Conservation (phyloP, 352 stramenopile genomes). For the Phytophthora tubulina region DNA sequence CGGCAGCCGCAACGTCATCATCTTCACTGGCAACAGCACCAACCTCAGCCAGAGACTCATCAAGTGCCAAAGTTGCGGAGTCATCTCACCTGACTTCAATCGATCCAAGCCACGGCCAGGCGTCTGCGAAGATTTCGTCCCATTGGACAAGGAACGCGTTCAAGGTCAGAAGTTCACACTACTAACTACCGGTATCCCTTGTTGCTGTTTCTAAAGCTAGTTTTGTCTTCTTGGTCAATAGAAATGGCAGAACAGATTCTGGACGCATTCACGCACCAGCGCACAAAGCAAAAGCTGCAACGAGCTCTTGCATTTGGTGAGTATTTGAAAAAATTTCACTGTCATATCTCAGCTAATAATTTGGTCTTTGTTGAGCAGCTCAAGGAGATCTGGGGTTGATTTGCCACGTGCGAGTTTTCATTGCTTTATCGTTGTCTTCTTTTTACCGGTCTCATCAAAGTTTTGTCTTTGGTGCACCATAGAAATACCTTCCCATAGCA, state of each 20-base stretch:
- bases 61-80: slow-evolving; percentile 59
- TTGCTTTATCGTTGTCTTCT: not conserved
- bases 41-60: slow-evolving; percentile 32
- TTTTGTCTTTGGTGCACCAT: slow-evolving; percentile 5
- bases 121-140: slow-evolving; percentile 34
- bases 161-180: slow-evolving; percentile 28
- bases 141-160: slow-evolving; percentile 41
- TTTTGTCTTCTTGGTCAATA: slow-evolving; percentile 14
- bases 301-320: slow-evolving; percentile 48
- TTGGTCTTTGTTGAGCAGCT: slow-evolving; percentile 27
- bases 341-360: not conserved
- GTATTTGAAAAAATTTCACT: not conserved
- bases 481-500: slow-evolving; percentile 63
- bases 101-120: slow-evolving; percentile 35
- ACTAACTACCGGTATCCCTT: not conserved
- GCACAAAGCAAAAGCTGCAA: slow-evolving; percentile 50
- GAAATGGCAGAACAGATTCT: slow-evolving; percentile 63
- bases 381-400: slow-evolving; percentile 58
- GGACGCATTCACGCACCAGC: slow-evolving; percentile 54
- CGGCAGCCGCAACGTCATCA: slow-evolving; percentile 51
- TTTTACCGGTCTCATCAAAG: not conserved
- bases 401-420: slow-evolving; percentile 39
- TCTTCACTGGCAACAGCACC: slow-evolving; percentile 16
- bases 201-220: not conserved
- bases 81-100: slow-evolving; percentile 63